Evolutionary conservation across 2,329 filamentous ascomycete species (phyloP), one percentile per base, ranked within the genome.

Genomic region (Stachybotrys chlorohalonatus): DNA sequence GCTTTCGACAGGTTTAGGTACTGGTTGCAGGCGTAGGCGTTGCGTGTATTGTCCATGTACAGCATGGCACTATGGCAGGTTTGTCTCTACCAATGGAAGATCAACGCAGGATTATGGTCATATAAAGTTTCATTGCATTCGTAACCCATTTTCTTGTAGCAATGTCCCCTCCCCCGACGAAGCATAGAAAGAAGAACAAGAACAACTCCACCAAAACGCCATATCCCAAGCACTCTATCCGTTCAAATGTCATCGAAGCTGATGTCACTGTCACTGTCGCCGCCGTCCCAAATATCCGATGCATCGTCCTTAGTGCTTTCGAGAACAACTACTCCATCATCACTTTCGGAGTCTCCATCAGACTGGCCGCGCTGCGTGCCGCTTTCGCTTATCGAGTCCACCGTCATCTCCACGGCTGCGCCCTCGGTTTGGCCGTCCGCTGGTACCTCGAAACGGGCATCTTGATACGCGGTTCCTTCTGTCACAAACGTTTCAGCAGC

Each of bases 401-500:
- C 58, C 16, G 62, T 54, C 54, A 55, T 59, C 15, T 63, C 57
- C 9, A 70, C 54, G 2, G 59, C 62, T 11, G 62, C 55, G 1
- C 60, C 62, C 13, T 59, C 59, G 16, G 49, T 53, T 55, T 71
- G 66, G 9, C 66, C 62, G 1, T 65, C 66, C 1, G 63, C 66
- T 1, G 70, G 72, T 0, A 68, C 53, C n/a, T 58, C 63, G 54
- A 64, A 68, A 48, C 63, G 62, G 6, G 73, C 75, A 9, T 68
- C 64, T 2, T 65, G 58, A 32, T 70, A 73, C 0, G 69, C 71
- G 5, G 61, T 57, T 2, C 60, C 63, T 6, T 63, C 66, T 3
- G 60, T 58, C 0, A 65, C 64, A 52, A 74, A 74, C n/a, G 63
- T 56, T 55, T 74, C 73, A 0, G 71, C 70, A 15, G 54, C 57